Percentiles rank a stretch among this genome's conserved stretches.
phyloP scores from a whole-genome alignment of 441 rosid genomes.

The Brassica hybrid region DNA sequence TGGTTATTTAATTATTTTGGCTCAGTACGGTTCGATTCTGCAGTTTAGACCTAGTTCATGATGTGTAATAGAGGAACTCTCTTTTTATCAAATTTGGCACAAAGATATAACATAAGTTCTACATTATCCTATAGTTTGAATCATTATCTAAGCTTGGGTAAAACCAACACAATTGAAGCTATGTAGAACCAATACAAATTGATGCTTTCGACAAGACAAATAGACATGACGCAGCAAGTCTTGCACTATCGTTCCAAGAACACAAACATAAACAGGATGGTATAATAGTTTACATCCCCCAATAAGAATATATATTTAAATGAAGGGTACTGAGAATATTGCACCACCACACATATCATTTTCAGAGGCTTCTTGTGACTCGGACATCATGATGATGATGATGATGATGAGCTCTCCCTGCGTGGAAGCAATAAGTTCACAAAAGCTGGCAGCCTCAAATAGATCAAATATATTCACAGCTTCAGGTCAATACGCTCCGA shows the following conservation, averaged over 20 bases:
- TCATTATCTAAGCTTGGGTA: too few species aligned
- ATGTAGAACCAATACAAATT: not conserved
- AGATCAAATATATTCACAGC: constrained; percentile 53
- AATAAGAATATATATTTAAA: constrained; percentile 13
- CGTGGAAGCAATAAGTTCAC: constrained; percentile 16
- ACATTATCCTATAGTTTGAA: too few species aligned
- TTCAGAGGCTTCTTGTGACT: constrained; percentile 33
- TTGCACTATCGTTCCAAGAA: constrained; percentile 2
- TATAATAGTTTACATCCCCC: constrained; percentile 30
- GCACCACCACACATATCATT: constrained; percentile 31
- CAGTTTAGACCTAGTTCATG: too few species aligned
- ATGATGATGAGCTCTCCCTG: constrained; percentile 11
- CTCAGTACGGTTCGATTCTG: too few species aligned
- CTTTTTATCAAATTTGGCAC: too few species aligned
- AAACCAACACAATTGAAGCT: too few species aligned
- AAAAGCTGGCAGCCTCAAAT: constrained; percentile 20
- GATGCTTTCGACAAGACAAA: constrained; percentile 28
- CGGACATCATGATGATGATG: constrained; percentile 8
- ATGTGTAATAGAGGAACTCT: too few species aligned
- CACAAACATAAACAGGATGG: constrained; percentile 9
- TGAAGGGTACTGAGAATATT: constrained; percentile 13
- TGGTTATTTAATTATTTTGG: too few species aligned
- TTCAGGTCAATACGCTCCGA: constrained; percentile 74
- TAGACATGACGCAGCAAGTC: constrained; percentile 34
- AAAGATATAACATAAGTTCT: too few species aligned